A percentile compares a stretch with the other conserved stretches of the same genome.
phyloP scores from a whole-genome alignment of 1,284 basidiomycete species.

The Sporisorium scitamineum region DNA sequence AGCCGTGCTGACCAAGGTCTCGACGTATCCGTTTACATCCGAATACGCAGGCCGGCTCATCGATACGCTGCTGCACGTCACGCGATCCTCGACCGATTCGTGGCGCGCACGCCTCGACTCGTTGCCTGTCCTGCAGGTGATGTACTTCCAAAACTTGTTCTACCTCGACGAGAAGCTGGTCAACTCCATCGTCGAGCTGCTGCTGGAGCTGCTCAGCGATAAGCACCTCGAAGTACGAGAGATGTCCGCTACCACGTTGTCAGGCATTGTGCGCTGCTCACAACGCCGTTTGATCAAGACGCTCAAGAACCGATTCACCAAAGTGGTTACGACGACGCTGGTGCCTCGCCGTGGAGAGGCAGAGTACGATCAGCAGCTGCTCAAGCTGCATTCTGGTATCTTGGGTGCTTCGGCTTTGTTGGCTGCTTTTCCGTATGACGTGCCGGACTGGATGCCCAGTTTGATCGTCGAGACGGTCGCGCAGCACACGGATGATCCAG shows the following conservation, averaged over 20 bases:
- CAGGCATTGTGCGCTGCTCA: conserved; percentile 90
- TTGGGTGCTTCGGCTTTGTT: conserved; percentile 85
- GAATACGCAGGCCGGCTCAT: conserved; percentile 53
- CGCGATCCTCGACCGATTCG: conserved; percentile 54
- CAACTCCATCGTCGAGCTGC: conserved; percentile 55
- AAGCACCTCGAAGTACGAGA: conserved; percentile 66
- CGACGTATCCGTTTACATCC: conserved; percentile 56
- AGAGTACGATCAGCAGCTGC: conserved; percentile 79
- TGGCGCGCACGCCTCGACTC: conserved; percentile 65
- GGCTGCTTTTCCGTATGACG: conserved; percentile 84
- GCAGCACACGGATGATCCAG: conserved; percentile 86
- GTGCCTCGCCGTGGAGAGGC: conserved; percentile 72
- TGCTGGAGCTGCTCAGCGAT: conserved; percentile 62
- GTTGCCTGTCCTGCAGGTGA: conserved; percentile 65
- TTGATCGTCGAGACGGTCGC: conserved; percentile 76
- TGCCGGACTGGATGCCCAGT: conserved; percentile 85
- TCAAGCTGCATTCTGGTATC: conserved; percentile 86
- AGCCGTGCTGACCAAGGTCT: conserved; percentile 60
- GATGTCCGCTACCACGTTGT: conserved; percentile 75
- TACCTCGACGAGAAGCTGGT: conserved; percentile 49
- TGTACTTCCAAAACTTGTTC: conserved; percentile 68
- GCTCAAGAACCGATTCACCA: conserved; percentile 71
- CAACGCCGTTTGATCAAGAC: conserved; percentile 88
- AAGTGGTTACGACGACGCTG: conserved; percentile 71
- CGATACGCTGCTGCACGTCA: conserved; percentile 54